Evolutionary conservation across 1,284 basidiomycete species (phyloP).

Genomic region (Puccinia coronata): DNA sequence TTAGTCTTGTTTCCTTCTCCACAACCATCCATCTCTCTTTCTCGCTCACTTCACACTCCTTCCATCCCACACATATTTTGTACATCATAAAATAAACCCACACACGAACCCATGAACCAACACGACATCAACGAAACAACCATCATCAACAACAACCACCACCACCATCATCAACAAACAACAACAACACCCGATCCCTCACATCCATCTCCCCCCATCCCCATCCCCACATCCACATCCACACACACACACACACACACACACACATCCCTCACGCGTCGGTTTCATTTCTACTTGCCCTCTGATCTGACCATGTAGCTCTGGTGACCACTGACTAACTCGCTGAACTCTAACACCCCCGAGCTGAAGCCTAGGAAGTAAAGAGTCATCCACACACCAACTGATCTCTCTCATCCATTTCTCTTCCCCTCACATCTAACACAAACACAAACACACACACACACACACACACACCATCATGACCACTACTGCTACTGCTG

Average conservation of each 20-base stretch:
- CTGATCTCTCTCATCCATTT: not conserved
- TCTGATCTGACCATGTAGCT: not conserved
- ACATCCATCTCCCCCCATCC: no score
- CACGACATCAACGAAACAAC: no score
- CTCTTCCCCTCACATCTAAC: not conserved
- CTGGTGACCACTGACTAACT: not conserved
- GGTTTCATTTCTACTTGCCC: conserved; percentile 2
- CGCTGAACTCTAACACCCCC: no score
- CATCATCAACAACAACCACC: no score
- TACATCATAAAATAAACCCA: no score
- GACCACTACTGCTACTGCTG: not conserved
- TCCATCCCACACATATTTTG: conserved; percentile 2
- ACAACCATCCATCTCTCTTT: not conserved
- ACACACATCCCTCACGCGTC: conserved; percentile 9
- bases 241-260: no score
- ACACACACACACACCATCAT: not conserved
- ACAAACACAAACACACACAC: not conserved
- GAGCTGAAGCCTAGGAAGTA: no score
- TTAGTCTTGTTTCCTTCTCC: no score
- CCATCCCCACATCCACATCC: no score
- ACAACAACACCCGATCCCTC: no score
- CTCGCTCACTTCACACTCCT: not conserved
- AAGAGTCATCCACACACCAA: not conserved
- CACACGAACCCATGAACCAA: no score
- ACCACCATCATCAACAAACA: no score